A percentile compares a stretch with the other conserved stretches of the same genome.
Evolutionary conservation across 2,329 filamentous ascomycete genomes (phyloP).

Genomic region (Penicillium hordei): DNA sequence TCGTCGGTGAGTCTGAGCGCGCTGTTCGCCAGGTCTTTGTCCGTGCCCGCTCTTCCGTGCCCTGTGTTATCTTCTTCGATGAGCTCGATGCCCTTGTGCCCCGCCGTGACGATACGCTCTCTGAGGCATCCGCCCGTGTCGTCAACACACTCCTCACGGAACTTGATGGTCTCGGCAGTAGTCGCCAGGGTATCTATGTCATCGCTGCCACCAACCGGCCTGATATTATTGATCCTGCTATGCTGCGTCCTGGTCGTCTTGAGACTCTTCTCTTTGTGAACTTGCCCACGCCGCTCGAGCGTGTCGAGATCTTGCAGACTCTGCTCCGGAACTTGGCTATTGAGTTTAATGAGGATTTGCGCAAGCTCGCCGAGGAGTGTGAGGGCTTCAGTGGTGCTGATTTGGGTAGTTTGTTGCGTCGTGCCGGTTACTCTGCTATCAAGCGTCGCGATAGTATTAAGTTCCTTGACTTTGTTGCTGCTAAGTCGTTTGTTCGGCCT

Average conservation of each 20-base stretch:
- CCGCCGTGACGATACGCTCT: constrained; percentile 72
- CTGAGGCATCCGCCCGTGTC: constrained; percentile 81
- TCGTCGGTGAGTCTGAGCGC: constrained; percentile 92
- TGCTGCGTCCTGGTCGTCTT: constrained; percentile 86
- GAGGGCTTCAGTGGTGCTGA: constrained; percentile 74
- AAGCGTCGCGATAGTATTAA: constrained; percentile 50
- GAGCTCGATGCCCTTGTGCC: constrained; percentile 93
- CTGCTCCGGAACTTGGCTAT: constrained; percentile 54
- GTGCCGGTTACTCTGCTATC: constrained; percentile 60
- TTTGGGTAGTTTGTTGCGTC: constrained; percentile 58
- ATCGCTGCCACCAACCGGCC: constrained; percentile 94
- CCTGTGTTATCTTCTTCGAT: constrained; percentile 97
- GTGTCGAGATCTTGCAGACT: constrained; percentile 81
- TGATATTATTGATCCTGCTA: constrained; percentile 94
- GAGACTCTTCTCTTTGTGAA: constrained; percentile 89
- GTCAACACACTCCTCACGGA: constrained; percentile 96
- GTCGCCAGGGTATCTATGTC: constrained; percentile 83
- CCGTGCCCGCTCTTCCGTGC: constrained; percentile 78
- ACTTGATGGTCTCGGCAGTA: constrained; percentile 75
- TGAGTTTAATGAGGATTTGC: constrained; percentile 56
- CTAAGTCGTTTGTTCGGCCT: constrained; percentile 42
- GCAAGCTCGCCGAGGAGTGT: constrained; percentile 69
- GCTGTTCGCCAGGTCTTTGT: constrained; percentile 90
- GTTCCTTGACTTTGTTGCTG: constrained; percentile 44
- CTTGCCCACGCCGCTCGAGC: constrained; percentile 73